Percentiles rank a stretch among this genome's conserved stretches.
These are phyloP conservation scores for Rhodofomes roseus DNA, from an alignment of 1,284 basidiomycete species.

Conservation along the genomic window DNA sequence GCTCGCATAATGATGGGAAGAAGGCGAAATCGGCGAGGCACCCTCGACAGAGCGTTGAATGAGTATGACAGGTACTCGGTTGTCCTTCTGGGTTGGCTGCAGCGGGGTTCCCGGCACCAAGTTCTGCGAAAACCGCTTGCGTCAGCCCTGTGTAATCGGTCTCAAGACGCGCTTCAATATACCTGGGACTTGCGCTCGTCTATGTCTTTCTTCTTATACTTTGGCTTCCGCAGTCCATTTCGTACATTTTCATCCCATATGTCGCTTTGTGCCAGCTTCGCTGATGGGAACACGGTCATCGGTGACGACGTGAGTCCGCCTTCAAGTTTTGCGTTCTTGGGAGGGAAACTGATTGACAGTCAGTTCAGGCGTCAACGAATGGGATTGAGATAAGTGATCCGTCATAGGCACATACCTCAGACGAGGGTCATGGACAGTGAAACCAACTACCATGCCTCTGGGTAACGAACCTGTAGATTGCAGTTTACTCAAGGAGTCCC, in stretches of 20 bases:
- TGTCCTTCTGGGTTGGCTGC: slow-evolving; percentile 64
- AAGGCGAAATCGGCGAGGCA: slow-evolving; percentile 21
- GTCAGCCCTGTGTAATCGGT: background rate
- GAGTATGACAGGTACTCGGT: slow-evolving; percentile 77
- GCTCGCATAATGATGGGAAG: slow-evolving; percentile 13
- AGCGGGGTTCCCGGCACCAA: slow-evolving; percentile 75
- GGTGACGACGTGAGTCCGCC: slow-evolving; percentile 20
- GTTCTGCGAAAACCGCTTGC: slow-evolving; percentile 42
- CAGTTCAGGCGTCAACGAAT: no score
- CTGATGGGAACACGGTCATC: slow-evolving; percentile 50
- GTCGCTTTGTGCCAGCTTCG: slow-evolving; percentile 54
- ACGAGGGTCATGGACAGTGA: slow-evolving; percentile 78
- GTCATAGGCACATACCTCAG: slow-evolving; percentile 47
- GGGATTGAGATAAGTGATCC: no score
- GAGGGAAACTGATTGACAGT: slow-evolving; percentile 65
- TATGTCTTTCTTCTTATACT: slow-evolving; percentile 79
- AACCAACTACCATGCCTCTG: slow-evolving; percentile 71
- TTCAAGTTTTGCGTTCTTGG: slow-evolving; percentile 59
- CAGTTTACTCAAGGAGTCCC: slow-evolving; percentile 56
- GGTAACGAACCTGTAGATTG: slow-evolving; percentile 67
- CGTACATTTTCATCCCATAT: slow-evolving; percentile 71
- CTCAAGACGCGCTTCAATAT: slow-evolving; percentile 11
- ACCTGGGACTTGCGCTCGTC: slow-evolving; percentile 78
- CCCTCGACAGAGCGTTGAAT: slow-evolving; percentile 73
- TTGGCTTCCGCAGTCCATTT: slow-evolving; percentile 52